Conservation (phyloP, 257 asterid genomes). For the Euphrasia confusa region DNA sequence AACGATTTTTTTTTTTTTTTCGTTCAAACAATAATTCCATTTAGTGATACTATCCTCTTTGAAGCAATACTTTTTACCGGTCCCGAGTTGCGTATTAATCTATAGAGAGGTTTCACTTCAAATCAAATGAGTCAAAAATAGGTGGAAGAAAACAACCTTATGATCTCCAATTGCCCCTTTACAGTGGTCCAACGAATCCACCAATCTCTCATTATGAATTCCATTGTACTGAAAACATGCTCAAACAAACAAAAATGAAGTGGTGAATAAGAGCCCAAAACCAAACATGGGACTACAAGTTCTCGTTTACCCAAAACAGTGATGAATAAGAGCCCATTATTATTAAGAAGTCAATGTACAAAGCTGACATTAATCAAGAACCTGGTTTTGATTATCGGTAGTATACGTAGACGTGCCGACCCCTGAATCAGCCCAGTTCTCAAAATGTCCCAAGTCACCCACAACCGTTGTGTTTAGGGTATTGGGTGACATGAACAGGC, state of each 20-base stretch:
- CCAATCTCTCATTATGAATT: constrained; percentile 27
- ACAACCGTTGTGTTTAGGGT: constrained; percentile 32
- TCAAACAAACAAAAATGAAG: constrained; percentile 13
- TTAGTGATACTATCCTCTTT: too few species aligned
- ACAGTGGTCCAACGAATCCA: constrained; percentile 37
- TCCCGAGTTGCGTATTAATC: too few species aligned
- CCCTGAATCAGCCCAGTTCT: constrained; percentile 40
- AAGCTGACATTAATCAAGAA: not conserved
- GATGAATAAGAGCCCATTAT: too few species aligned
- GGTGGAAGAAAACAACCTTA: constrained; percentile 30
- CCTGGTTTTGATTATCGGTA: constrained; percentile 45
- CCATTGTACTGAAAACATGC: constrained; percentile 32
- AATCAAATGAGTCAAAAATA: too few species aligned
- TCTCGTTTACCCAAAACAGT: too few species aligned
- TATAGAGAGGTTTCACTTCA: too few species aligned
- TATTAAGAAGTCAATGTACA: too few species aligned
- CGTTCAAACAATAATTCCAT: too few species aligned
- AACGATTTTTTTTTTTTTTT: not conserved
- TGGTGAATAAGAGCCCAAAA: too few species aligned
- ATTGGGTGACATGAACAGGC: constrained; percentile 42
- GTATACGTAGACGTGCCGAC: constrained; percentile 42
- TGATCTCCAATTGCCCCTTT: constrained; percentile 42
- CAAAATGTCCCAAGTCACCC: constrained; percentile 41
- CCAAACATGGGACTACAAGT: not conserved
- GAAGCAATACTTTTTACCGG: not conserved